These are phyloP conservation scores for Dissophora ornata DNA, from an alignment of 192 early-diverging fungal genomes.

Conservation along the genomic window DNA sequence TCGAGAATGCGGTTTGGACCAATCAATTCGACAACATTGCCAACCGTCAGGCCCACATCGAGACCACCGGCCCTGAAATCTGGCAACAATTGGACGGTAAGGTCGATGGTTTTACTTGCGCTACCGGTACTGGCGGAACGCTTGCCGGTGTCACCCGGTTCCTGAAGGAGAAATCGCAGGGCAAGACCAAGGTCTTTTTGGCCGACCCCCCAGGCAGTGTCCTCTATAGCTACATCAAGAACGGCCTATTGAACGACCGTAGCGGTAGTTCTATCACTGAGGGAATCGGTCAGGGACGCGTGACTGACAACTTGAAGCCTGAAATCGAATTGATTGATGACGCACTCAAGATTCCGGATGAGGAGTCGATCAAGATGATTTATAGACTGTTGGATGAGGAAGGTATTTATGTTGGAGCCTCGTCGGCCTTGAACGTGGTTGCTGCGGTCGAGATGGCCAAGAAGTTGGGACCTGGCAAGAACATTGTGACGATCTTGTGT, in stretches of 20 bases:
- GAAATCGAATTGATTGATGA: constrained; percentile 86
- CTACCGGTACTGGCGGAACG: constrained; percentile 94
- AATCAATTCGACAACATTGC: constrained; percentile 97
- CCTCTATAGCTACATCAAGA: constrained; percentile 86
- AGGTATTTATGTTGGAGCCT: constrained; percentile 93
- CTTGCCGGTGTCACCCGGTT: constrained; percentile 86
- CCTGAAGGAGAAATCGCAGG: constrained; percentile 79
- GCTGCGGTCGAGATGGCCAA: constrained; percentile 93
- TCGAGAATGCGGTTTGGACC: constrained; percentile 93
- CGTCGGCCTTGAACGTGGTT: constrained; percentile 93
- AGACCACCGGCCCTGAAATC: constrained; percentile 97
- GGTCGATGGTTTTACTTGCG: constrained; percentile 91
- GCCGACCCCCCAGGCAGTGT: constrained; percentile 96
- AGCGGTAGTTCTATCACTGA: constrained; percentile 92
- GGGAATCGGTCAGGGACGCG: constrained; percentile 95
- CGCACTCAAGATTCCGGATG: constrained; percentile 84
- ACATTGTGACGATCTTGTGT: constrained; percentile 87
- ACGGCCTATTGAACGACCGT: constrained; percentile 72
- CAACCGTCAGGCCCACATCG: constrained; percentile 91
- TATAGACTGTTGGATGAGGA: constrained; percentile 93
- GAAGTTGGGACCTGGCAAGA: constrained; percentile 80
- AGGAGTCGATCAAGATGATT: constrained; percentile 85
- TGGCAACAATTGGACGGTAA: constrained; percentile 84
- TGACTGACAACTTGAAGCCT: constrained; percentile 88
- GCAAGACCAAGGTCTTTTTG: constrained; percentile 80